Evolutionary conservation across 768 basidiomycete species (phyloP).

Genomic region (Hericium rajendrae): DNA sequence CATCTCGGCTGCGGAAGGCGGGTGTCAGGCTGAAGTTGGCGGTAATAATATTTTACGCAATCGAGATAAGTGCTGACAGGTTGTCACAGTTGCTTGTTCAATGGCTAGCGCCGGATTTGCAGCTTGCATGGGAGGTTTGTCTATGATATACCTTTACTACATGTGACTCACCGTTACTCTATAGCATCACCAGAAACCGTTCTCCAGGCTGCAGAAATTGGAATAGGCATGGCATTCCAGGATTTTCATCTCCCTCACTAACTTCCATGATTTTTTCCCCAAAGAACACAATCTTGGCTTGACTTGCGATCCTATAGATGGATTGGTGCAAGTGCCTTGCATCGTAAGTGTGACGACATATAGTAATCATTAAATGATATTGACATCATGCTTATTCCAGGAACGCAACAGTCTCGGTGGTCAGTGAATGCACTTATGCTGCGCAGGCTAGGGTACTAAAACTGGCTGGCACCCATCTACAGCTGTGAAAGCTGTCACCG

Average conservation of each 20-base stretch:
- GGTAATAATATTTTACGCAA: constrained; percentile 30
- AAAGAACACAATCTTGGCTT: constrained; percentile 79
- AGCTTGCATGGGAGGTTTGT: constrained; percentile 83
- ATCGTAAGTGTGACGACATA: constrained; percentile 50
- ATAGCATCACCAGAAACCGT: constrained; percentile 74
- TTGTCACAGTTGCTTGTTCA: constrained; percentile 68
- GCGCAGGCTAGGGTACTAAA: neutral
- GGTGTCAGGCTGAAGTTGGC: constrained; percentile 92
- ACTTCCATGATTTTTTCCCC: neutral
- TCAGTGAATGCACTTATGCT: constrained; percentile 15
- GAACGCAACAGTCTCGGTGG: constrained; percentile 84
- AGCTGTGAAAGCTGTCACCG: constrained; percentile 91
- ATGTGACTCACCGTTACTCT: neutral
- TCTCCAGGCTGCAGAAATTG: constrained; percentile 86
- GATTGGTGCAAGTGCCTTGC: constrained; percentile 90
- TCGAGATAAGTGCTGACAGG: neutral
- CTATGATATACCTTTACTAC: neutral
- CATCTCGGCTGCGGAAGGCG: constrained; percentile 93
- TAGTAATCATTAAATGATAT: constrained; percentile 2
- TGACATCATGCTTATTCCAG: constrained; percentile 23
- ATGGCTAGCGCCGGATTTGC: constrained; percentile 95
- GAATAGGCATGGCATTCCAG: constrained; percentile 49
- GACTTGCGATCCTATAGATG: constrained; percentile 92
- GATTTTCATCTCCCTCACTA: neutral
- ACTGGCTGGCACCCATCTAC: neutral